Evolutionary conservation across 257 asterid species (phyloP).

Genomic region (Fraxinus quadrangulata): DNA sequence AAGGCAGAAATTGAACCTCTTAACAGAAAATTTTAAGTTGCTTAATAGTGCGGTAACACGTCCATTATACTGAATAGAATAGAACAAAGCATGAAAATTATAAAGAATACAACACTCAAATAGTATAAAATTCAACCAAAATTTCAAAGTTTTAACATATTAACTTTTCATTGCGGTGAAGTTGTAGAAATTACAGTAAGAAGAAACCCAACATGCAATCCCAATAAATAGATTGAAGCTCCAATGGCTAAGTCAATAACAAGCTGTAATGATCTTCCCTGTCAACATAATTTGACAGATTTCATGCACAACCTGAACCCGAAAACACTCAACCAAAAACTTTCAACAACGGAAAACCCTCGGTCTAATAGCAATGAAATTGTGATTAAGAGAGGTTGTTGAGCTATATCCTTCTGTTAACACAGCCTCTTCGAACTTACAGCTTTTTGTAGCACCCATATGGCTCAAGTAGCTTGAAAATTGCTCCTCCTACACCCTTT

Average conservation of each 20-base stretch:
- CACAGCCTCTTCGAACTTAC: neutral
- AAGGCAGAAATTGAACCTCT: conserved; percentile 26
- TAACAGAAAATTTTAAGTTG: conserved; percentile 37
- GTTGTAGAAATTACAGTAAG: neutral
- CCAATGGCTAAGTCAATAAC: neutral
- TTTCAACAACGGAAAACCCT: neutral
- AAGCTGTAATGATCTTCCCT: neutral
- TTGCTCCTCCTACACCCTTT: neutral
- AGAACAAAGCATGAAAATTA: too few relatives aligned
- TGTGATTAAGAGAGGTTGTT: neutral
- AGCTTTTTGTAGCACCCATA: neutral
- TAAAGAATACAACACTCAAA: neutral
- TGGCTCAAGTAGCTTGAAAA: neutral
- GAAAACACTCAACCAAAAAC: neutral
- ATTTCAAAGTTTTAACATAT: neutral
- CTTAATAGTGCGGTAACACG: conserved; percentile 41
- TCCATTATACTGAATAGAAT: too few relatives aligned
- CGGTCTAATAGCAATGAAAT: neutral
- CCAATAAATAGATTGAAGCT: neutral
- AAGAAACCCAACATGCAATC: neutral
- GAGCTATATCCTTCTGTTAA: neutral
- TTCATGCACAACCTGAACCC: neutral
- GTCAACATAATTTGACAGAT: neutral
- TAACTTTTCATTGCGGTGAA: neutral
- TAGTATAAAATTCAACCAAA: neutral